Base-by-base conservation (phyloP, 2,329 filamentous ascomycete species). In the Curvularia spicifera region DNA sequence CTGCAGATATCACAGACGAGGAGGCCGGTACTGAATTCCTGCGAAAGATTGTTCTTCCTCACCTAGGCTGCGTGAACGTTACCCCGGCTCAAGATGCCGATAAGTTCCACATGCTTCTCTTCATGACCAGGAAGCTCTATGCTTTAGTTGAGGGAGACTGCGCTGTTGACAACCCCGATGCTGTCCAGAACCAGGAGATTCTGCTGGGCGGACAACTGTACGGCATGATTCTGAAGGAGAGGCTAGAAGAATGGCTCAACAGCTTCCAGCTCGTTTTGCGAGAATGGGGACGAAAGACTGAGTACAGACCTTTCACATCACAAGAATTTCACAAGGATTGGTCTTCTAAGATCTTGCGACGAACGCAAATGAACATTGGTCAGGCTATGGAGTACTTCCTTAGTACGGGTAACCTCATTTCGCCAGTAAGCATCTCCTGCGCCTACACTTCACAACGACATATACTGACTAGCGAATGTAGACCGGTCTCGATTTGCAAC, bases 111-210 rank as follows among this genome's bases (percentile, higher is more conserved):
- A 88, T 97, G 86, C 81, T 98, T 44, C 82, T 98, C 43, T 96
- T 98, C 80, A 98, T 98, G 93, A 91, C 93, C 70, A 86, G 94
- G 64, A 99, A 99, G 78, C 85, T 99, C 31, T 99, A 99, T 73
- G 87, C 93, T 13, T 83, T 99, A 48, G 94, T 95, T 8, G 93
- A 93, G 60, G 93, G 94, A 55, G 94, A 97, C 64, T 98, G 94
- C 75, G 85, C 92, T 4, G 87, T 93, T 4, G 95, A 99, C 80
- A 98, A 99, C 72, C 94, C 95, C 1, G 95, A 99, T 84, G 92
- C 95, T 10, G 89, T 97, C 18, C 93, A 96, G 71, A 97, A 96
- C 77, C 95, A 99, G 74, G 95, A 99, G 78, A 89, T 98, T 57
- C 82, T 99, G 24, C 85, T 99, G 1, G 94, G 94, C 52, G 94